phyloP scores from a whole-genome alignment of 345 rosid genomes.

The Psidium friedrichsthalianum region DNA sequence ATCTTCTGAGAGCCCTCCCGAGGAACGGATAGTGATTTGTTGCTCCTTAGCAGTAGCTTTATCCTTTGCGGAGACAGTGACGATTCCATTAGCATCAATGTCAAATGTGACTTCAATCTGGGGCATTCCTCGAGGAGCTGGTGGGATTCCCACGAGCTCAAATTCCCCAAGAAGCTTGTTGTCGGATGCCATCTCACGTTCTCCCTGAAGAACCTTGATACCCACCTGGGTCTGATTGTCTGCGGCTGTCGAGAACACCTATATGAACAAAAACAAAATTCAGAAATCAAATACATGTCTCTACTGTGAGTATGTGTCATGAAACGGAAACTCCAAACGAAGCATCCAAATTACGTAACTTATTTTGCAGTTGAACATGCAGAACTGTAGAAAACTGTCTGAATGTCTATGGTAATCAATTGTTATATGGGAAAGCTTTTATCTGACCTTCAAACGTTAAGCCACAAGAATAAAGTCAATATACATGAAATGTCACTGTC shows the following conservation, averaged over 20 bases:
- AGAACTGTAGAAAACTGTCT: background rate
- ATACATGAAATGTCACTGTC: background rate
- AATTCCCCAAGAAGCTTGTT: conserved; percentile 31
- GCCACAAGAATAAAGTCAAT: background rate
- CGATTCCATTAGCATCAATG: conserved; percentile 28
- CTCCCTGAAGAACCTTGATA: conserved; percentile 27
- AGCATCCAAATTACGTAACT: background rate
- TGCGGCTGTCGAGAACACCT: conserved; percentile 28
- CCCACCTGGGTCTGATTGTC: conserved; percentile 27
- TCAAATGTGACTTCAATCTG: conserved; percentile 28
- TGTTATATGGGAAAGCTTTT: background rate
- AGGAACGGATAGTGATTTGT: conserved; percentile 25
- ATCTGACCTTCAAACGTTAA: background rate
- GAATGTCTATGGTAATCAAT: background rate
- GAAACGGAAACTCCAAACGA: background rate
- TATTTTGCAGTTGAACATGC: background rate
- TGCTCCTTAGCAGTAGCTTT: conserved; percentile 26
- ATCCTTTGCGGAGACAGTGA: conserved; percentile 26
- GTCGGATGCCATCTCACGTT: conserved; percentile 24
- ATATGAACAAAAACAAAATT: background rate
- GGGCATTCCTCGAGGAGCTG: conserved; percentile 20
- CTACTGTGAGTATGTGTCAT: background rate
- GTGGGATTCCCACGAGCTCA: conserved; percentile 23
- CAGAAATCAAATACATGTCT: background rate
- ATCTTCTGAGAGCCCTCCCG: conserved; percentile 21